Base-by-base conservation (phyloP, 257 asterid genomes). In the Schizonepeta tenuifolia region DNA sequence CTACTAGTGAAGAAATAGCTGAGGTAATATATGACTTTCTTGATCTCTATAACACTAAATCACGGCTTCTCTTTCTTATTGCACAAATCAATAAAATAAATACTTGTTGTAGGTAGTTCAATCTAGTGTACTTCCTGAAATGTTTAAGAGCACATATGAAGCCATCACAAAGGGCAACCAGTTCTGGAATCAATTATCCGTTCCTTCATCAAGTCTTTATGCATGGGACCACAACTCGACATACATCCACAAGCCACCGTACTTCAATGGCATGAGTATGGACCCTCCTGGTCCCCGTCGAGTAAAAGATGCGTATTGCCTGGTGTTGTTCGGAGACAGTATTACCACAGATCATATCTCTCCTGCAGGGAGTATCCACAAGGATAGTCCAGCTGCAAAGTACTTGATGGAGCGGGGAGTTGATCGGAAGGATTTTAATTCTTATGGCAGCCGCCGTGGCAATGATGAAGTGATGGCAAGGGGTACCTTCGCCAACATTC, bases 371-470 rank as follows among this genome's bases (percentile, higher is more conserved):
- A 91, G 96, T 61, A 91, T 91, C 79, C 94, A 93, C 71, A 93
- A 87, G 71, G 97, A 93, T 60, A 93, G 97, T 73, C 94, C 98
- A 17, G 94, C 98, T 68, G 98, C 98, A 0, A 91, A 84, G 81
- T 91, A 74, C 79, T 82, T 93, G 75, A 72, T 88, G 82, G 97
- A 91, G 43, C 91, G 79, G 33, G 98, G 98, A 9, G 97, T 93
- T 72, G 92, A 91, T 59, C 81, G 90, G 17, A 90, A 54, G 83
- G 96, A 93, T 76, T 93, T 93, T 72, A 93, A 93, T 78, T 90
- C 96, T 64, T 93, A 93, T 57, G 98, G 98, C 35, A 91, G 98
- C 62, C 94, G 97, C 18, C 95, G 97, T 77, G 98, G 98, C 67
- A 93, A 93, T 62, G 98, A 93, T 80, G 97, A 93, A 72, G 83